Evolutionary conservation across 306 rosid species (phyloP).

Genomic region (Malus fusca): DNA sequence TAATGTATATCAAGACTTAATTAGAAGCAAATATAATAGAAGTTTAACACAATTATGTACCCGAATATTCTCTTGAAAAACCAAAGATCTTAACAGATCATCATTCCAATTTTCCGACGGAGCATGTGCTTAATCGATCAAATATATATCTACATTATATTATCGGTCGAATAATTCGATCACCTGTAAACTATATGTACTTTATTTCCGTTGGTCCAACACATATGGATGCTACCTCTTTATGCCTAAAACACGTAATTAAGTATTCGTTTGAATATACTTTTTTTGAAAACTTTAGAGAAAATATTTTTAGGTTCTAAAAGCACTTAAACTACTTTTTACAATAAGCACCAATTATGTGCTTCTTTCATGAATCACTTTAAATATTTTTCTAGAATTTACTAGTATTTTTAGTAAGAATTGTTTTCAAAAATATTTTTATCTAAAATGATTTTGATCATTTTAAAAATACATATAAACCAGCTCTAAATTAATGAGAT

Average conservation of each 20-base stretch:
- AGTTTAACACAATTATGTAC: not conserved
- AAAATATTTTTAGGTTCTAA: too few relatives aligned
- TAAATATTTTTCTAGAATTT: too few relatives aligned
- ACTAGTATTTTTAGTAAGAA: too few relatives aligned
- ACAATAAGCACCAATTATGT: too few relatives aligned
- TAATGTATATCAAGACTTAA: not conserved
- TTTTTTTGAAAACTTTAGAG: too few relatives aligned
- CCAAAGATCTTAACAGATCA: not conserved
- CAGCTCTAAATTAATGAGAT: not conserved
- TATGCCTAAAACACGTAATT: not conserved
- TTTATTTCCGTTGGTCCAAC: not conserved
- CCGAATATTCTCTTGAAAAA: not conserved
- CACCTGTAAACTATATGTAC: not conserved
- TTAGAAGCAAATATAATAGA: not conserved
- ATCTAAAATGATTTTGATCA: too few relatives aligned
- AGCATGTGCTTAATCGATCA: not conserved
- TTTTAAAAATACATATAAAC: too few relatives aligned
- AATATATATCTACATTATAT: not conserved
- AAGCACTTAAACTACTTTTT: rapidly evolving
- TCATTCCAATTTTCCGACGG: not conserved
- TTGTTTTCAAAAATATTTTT: too few relatives aligned
- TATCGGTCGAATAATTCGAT: not conserved
- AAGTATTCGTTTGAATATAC: not conserved
- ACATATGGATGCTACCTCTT: not conserved
- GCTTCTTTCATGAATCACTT: rapidly evolving